phyloP scores from a whole-genome alignment of 257 asterid genomes.

The Misopates orontium region DNA sequence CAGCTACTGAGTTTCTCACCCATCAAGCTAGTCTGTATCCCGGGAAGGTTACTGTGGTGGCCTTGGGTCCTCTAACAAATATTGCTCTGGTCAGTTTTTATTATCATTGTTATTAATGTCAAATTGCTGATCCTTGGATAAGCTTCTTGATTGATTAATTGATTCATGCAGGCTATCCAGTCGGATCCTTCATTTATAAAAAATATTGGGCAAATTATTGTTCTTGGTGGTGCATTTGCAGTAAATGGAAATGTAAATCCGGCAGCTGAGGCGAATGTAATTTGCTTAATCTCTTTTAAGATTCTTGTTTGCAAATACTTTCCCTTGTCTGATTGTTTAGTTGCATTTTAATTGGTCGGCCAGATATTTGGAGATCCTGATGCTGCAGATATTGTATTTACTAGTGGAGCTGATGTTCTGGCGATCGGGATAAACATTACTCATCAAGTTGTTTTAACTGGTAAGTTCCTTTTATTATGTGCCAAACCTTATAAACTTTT shows the following conservation, averaged over 20 bases:
- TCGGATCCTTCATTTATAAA: conserved; percentile 74
- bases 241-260: conserved; percentile 98
- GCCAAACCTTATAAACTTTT: not conserved
- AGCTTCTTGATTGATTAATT: conserved; percentile 17
- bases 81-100: conserved; percentile 72
- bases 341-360: conserved; percentile 27
- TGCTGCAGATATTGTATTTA: conserved; percentile 95
- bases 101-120: conserved; percentile 13
- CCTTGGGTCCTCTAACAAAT: conserved; percentile 96
- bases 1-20: conserved; percentile 73
- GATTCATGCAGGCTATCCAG: conserved; percentile 74
- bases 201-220: conserved; percentile 77
- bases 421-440: conserved; percentile 93
- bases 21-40: conserved; percentile 74
- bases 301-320: conserved; percentile 3
- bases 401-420: conserved; percentile 95
- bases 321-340: conserved; percentile 11
- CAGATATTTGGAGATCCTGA: conserved; percentile 98
- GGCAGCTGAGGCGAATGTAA: conserved; percentile 97
- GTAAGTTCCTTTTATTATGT: conserved; percentile 39
- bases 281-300: conserved; percentile 30
- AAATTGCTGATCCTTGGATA: conserved; percentile 11
- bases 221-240: conserved; percentile 98
- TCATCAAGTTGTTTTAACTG: conserved; percentile 90
- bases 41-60: conserved; percentile 88